phyloP scores from a whole-genome alignment of 1,284 basidiomycete species.

The Cutaneotrichosporon spelunceum region DNA sequence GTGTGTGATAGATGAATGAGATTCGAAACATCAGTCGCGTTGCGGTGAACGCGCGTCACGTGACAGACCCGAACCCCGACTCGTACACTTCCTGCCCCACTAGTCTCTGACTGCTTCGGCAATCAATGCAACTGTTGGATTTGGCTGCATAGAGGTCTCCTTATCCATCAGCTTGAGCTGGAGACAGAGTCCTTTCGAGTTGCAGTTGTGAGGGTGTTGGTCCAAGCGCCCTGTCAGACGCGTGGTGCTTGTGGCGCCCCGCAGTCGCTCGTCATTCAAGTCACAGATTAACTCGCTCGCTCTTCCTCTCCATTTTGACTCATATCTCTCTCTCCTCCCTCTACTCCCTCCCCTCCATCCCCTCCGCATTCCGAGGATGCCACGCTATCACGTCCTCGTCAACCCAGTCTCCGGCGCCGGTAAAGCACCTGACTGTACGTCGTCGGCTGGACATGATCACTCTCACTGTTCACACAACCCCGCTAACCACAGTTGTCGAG shows the following conservation, averaged over 20 bases:
- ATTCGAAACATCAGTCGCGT: conserved; percentile 2
- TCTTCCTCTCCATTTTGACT: neutral
- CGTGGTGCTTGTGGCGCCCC: neutral
- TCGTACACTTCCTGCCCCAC: neutral
- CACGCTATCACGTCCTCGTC: conserved; percentile 30
- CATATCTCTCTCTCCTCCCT: neutral
- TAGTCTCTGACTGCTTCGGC: neutral
- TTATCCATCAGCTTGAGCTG: too few relatives aligned
- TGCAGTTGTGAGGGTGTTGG: too few relatives aligned
- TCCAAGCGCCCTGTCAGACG: too few relatives aligned
- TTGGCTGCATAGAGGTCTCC: neutral
- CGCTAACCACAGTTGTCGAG: conserved; percentile 54
- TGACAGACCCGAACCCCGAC: neutral
- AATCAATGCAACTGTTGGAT: neutral
- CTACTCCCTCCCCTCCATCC: too few relatives aligned
- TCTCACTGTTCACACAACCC: too few relatives aligned
- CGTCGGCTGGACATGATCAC: conserved; percentile 14
- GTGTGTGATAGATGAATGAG: neutral
- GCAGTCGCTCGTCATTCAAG: neutral
- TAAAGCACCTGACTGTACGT: conserved; percentile 32
- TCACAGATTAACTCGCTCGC: neutral
- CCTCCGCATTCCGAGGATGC: neutral
- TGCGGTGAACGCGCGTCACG: neutral
- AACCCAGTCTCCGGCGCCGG: conserved; percentile 40
- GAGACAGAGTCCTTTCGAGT: too few relatives aligned